Base-by-base conservation (phyloP, 169 alveolate genomes). In the Toxoplasma gondii region DNA sequence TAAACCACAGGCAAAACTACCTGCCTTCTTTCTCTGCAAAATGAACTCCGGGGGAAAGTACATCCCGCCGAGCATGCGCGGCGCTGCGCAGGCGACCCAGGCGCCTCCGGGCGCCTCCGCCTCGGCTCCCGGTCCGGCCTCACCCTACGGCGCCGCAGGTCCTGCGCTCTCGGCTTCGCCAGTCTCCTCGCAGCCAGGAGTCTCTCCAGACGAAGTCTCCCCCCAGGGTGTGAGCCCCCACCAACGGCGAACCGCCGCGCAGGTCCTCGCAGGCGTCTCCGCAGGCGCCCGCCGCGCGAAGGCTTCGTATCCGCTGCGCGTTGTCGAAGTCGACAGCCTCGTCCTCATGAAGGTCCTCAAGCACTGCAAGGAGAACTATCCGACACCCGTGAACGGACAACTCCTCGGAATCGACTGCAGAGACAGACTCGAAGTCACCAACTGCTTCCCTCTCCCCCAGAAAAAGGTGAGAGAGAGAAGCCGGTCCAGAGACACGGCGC, bases 381-480 rank as follows among this genome's bases (percentile, higher is more conserved):
- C 98, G 49, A 95, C 96, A 74, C 97, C 98, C 38, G 98, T 97
- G n/a, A 97, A 97, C 36, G 98, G 98, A 38, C 98, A 97, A 86
- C 94, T 97, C 88, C 97, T 97, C 31, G 98, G 98, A 29, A 93
- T 97, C 86, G 98, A 97, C 87, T 94, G 93, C 78, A 97, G 97
- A 36, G 97, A 96, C 88, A 96, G 93, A 92, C 96, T 97, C 34
- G 98, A 97, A 94, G 98, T 97, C 36, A 97, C 98, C 19, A 96
- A 97, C 91, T 97, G 98, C 88, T 97, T 97, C 95, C 98, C 98
- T 45, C 97, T 96, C 93, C 98, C 98, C 16, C 98, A 97, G 82
- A 97, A 97, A 93, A 95, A 97, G 67, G 92, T 88, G 64, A n/a
- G 81, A 36, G 80, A 22, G 12, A 36, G 45, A n/a, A 16, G 74